A percentile compares a stretch with the other conserved stretches of the same genome.
phyloP scores from a whole-genome alignment of 1,284 basidiomycete genomes.

The Apiotrichum laibachii region DNA sequence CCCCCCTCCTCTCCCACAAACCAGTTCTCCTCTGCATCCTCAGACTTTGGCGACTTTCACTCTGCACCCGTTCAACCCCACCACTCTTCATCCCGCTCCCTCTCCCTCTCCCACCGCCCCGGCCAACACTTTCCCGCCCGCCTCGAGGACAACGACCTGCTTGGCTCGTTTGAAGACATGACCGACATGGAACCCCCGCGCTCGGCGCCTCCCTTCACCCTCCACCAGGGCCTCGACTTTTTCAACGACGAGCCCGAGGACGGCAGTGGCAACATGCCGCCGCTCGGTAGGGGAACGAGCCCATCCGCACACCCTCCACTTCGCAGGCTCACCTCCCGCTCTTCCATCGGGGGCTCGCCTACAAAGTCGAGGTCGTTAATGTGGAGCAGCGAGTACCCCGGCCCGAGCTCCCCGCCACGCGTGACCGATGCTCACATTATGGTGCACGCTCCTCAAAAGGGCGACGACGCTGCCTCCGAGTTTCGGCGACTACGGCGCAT shows the following conservation, averaged over 20 bases:
- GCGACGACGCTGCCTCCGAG: slow-evolving; percentile 16
- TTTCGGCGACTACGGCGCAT: slow-evolving; percentile 17
- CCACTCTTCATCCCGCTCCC: background rate
- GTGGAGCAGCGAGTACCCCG: slow-evolving; percentile 17
- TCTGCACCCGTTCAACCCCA: background rate
- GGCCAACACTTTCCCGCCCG: background rate
- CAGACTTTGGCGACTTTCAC: slow-evolving; percentile 26
- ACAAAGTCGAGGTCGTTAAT: background rate
- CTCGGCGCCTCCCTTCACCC: background rate
- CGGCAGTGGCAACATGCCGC: too few species aligned
- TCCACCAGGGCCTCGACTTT: slow-evolving; percentile 4
- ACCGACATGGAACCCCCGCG: background rate
- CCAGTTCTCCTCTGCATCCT: slow-evolving; percentile 11
- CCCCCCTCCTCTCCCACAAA: background rate
- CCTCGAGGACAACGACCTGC: slow-evolving; percentile 29
- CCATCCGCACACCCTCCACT: background rate
- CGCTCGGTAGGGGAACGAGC: background rate
- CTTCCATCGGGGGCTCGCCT: background rate
- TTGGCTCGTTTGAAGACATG: slow-evolving; percentile 41
- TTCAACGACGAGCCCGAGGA: slow-evolving; percentile 6
- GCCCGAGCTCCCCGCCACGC: slow-evolving; percentile 40
- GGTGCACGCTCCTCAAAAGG: slow-evolving; percentile 30
- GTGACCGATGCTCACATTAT: slow-evolving; percentile 36
- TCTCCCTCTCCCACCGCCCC: background rate
- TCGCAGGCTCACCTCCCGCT: slow-evolving; percentile 4